These are phyloP conservation scores for Rugonectria rugulosa DNA, from an alignment of 2,329 filamentous ascomycete species.

Conservation along the genomic window DNA sequence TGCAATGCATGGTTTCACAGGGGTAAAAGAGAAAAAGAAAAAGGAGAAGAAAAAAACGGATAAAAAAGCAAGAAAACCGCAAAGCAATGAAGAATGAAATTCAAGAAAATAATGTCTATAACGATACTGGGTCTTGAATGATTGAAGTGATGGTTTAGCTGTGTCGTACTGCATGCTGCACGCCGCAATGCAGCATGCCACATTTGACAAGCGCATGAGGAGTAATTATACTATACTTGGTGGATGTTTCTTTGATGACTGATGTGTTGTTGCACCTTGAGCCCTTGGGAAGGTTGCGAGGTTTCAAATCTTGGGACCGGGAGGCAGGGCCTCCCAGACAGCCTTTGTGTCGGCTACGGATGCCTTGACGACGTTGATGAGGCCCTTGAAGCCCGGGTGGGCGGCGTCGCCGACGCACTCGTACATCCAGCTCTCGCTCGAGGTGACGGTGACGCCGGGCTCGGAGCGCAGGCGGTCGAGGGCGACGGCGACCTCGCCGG, in stretches of 20 bases:
- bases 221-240: no score
- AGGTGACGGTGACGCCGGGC: conserved; percentile 77
- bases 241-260: no score
- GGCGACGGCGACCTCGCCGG: conserved; percentile 80
- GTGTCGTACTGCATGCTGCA: not conserved
- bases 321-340: conserved; percentile 68
- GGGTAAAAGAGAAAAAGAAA: conserved; percentile 3
- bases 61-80: no score
- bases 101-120: conserved; percentile 8
- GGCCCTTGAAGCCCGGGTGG: conserved; percentile 73
- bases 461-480: conserved; percentile 77
- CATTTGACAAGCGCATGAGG: no score
- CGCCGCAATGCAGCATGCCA: no score
- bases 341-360: conserved; percentile 73
- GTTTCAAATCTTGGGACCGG: conserved; percentile 62
- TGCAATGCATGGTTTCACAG: conserved; percentile 20
- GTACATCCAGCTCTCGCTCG: conserved; percentile 89
- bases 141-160: not conserved
- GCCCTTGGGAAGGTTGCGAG: not conserved
- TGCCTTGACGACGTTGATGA: conserved; percentile 83
- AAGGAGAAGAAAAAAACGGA: conserved; percentile 18
- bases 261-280: not conserved
- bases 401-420: conserved; percentile 86
- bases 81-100: no score
- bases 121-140: not conserved